Conservation (phyloP, 768 basidiomycete species). For the Suillus discolor region DNA sequence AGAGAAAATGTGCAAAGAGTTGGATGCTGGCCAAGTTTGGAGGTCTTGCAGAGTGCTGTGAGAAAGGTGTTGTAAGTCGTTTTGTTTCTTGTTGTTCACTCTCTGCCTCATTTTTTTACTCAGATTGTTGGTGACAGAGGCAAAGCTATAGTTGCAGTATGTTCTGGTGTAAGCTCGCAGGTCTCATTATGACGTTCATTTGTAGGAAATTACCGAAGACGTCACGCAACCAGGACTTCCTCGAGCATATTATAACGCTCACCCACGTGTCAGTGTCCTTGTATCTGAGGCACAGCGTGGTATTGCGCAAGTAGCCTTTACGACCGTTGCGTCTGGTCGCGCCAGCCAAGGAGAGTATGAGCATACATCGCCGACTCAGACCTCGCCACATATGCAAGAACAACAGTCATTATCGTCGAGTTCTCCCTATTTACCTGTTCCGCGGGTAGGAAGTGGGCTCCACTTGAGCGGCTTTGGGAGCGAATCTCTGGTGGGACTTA, state of each 20-base stretch:
- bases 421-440: conserved; percentile 30
- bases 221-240: conserved; percentile 78
- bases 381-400: conserved; percentile 6
- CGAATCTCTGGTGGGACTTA: conserved; percentile 2
- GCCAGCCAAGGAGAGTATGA: conserved; percentile 11
- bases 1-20: conserved; percentile 65
- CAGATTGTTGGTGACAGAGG: conserved; percentile 54
- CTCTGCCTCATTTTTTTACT: neutral
- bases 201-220: conserved; percentile 80
- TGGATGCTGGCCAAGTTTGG: conserved; percentile 89
- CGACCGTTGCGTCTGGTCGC: conserved; percentile 37
- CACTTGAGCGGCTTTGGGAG: conserved; percentile 22
- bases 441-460: conserved; percentile 35
- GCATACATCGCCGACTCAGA: conserved; percentile 13
- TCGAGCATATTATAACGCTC: conserved; percentile 71
- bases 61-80: conserved; percentile 64
- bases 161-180: conserved; percentile 9
- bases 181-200: conserved; percentile 10
- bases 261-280: conserved; percentile 59
- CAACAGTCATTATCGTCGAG: conserved; percentile 1
- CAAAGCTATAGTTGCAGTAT: conserved; percentile 45
- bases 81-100: neutral
- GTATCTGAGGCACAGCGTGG: conserved; percentile 62
- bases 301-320: conserved; percentile 55
- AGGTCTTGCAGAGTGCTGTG: conserved; percentile 79